Evolutionary conservation across 2,329 filamentous ascomycete genomes (phyloP), one percentile per base, ranked within the genome.

Genomic region (Monilinia vaccinii-corymbosi): DNA sequence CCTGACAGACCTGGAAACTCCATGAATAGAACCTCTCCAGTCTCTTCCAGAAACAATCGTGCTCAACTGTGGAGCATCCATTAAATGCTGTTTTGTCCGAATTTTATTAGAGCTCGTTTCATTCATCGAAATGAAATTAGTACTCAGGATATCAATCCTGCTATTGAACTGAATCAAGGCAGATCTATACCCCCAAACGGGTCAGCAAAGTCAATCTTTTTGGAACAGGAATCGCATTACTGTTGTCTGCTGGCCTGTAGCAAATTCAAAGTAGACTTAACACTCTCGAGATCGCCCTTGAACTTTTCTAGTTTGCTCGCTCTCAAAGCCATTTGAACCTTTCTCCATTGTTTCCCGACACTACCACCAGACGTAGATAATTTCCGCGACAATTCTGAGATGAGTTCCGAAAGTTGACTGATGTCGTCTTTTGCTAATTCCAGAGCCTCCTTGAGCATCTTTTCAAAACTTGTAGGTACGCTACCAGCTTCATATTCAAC

Each of bases 241-340:
- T 62, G 46, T 3, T 31, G 11, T 18, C 52, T 40, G 36, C 45
- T 60, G 2, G 38, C 13, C 40, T 64, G 52, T 9, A 63, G 47
- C 18, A 62, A 10, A 40, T 23, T 28, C 14, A 64, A 45, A 21
- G 23, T 61, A 23, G 46, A 57, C 25, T 60, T 57, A 2, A 58
- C 36, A 46, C 50, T 55, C 36, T 60, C 28, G 5, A 64, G 49
- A 8, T 58, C 44, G 11, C 28, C 36, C 32, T 38, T 60, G 25
- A 61, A 32, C 42, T 57, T 62, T 6, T 36, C 47, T 25, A 64
- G 60, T 44, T 64, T 63, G 10, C 49, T 56, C 7, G 36, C 52
- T 23, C 59, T 61, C 2, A 64, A 25, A 3, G 32, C 44, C 40
- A 60, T 48, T 28, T 61, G 38, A 2, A 61, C 28, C 18, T 38